These are phyloP conservation scores for Nidularia pulvinata DNA, from an alignment of 768 basidiomycete species.

Conservation along the genomic window DNA sequence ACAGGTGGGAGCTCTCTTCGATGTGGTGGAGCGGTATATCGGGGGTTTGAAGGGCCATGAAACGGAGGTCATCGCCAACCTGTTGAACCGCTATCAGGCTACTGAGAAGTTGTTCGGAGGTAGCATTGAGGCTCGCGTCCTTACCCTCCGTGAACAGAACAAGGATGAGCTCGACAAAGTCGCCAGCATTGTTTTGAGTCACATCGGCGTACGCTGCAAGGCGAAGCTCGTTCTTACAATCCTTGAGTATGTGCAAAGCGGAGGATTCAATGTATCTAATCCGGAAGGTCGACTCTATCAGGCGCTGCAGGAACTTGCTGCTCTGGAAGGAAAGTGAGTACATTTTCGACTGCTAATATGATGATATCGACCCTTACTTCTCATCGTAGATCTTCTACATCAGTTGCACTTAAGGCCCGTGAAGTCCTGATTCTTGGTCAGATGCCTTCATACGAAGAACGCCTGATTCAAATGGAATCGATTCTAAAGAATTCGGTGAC, in stretches of 20 bases:
- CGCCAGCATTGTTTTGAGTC: constrained; percentile 85
- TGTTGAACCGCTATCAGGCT: constrained; percentile 78
- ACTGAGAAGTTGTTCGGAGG: constrained; percentile 95
- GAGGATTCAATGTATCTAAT: constrained; percentile 73
- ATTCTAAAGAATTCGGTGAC: constrained; percentile 89
- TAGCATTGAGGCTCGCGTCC: constrained; percentile 89
- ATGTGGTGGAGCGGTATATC: constrained; percentile 78
- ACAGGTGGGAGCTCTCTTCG: constrained; percentile 68
- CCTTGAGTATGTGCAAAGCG: constrained; percentile 88
- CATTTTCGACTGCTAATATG: neutral
- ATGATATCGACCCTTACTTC: constrained; percentile 1
- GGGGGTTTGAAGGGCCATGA: constrained; percentile 89
- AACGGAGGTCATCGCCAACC: constrained; percentile 69
- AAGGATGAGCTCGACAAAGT: constrained; percentile 93
- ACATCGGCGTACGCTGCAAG: constrained; percentile 95
- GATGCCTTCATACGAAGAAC: constrained; percentile 97
- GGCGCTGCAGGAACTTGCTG: constrained; percentile 80
- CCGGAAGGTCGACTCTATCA: constrained; percentile 73
- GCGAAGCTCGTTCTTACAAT: constrained; percentile 84
- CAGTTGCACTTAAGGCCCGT: constrained; percentile 92
- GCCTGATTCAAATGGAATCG: constrained; percentile 90
- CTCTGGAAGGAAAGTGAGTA: constrained; percentile 84
- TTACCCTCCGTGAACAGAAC: constrained; percentile 88
- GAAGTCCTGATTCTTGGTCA: constrained; percentile 96
- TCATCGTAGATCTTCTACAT: constrained; percentile 72